A percentile compares a stretch with the other conserved stretches of the same genome.
Conservation (phyloP, 257 asterid genomes). For the Paulownia fortunei region DNA sequence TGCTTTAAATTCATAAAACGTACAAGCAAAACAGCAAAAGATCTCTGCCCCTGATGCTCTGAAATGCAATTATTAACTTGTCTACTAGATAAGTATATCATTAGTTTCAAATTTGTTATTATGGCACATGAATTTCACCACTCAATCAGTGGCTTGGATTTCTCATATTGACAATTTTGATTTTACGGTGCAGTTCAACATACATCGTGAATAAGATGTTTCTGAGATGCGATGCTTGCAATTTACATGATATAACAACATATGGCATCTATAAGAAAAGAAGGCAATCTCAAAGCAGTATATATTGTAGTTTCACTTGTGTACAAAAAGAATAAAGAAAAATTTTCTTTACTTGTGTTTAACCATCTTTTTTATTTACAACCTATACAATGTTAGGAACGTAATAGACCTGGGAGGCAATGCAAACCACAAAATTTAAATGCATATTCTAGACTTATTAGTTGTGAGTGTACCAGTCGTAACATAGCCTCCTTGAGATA, state of each 20-base stretch:
- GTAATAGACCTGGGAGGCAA: background rate
- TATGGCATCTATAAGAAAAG: background rate
- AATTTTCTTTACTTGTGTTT: background rate
- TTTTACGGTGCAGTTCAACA: background rate
- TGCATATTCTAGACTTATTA: background rate
- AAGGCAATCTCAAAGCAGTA: background rate
- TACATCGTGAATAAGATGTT: background rate
- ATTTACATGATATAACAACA: background rate
- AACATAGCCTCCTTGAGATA: too few species aligned
- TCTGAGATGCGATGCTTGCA: background rate
- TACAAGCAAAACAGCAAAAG: background rate
- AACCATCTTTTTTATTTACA: background rate
- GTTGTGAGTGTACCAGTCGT: background rate
- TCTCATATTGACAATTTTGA: background rate
- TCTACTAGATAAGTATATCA: background rate
- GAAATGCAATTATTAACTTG: background rate
- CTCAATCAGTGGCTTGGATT: background rate
- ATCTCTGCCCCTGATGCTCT: background rate
- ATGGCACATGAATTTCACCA: too few species aligned
- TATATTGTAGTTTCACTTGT: background rate
- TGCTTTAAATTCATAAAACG: background rate
- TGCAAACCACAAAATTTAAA: background rate
- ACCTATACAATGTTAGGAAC: background rate
- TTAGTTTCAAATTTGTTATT: background rate
- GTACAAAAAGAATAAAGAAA: background rate